phyloP scores from a whole-genome alignment of 2,329 filamentous ascomycete genomes.

The Colletotrichum godetiae region DNA sequence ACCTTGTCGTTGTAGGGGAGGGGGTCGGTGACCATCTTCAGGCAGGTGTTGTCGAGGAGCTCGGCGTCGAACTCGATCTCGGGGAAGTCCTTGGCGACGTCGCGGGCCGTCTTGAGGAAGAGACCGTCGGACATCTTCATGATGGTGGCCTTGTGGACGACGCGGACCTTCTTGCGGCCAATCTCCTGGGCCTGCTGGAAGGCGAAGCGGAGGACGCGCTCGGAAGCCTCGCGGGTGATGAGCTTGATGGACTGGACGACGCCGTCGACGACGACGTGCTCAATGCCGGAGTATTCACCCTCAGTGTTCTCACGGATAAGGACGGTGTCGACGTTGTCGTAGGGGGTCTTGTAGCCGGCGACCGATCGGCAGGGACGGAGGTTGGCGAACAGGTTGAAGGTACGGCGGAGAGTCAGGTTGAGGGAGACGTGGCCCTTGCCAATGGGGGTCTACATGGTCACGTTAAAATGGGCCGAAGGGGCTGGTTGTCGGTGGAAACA shows the following conservation, averaged over 20 bases:
- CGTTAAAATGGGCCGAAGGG: background rate
- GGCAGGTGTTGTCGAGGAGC: conserved; percentile 98
- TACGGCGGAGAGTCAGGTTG: conserved; percentile 97
- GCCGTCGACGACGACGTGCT: conserved; percentile 97
- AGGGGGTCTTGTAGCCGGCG: conserved; percentile 97
- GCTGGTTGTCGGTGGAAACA: conserved; percentile 48
- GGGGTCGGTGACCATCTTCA: conserved; percentile 98
- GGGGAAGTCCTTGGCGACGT: conserved; percentile 95
- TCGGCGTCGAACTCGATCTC: conserved; percentile 96
- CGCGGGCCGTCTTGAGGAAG: conserved; percentile 87
- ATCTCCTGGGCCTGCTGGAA: conserved; percentile 98
- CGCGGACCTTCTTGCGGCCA: conserved; percentile 95
- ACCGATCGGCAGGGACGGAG: conserved; percentile 97
- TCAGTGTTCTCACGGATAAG: conserved; percentile 99
- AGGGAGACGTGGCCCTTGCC: conserved; percentile 99
- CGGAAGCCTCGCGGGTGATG: conserved; percentile 93
- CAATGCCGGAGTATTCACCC: conserved; percentile 99
- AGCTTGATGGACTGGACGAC: conserved; percentile 99
- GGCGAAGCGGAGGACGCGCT: conserved; percentile 95
- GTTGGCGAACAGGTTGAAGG: conserved; percentile 99
- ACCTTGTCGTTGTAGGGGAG: conserved; percentile 99
- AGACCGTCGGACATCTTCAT: conserved; percentile 99
- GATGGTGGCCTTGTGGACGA: conserved; percentile 99
- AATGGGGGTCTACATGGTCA: conserved; percentile 52
- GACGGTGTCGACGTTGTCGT: conserved; percentile 96